Evolutionary conservation across 2,329 filamentous ascomycete genomes (phyloP).

Genomic region (Fusarium sterilihyphosum): DNA sequence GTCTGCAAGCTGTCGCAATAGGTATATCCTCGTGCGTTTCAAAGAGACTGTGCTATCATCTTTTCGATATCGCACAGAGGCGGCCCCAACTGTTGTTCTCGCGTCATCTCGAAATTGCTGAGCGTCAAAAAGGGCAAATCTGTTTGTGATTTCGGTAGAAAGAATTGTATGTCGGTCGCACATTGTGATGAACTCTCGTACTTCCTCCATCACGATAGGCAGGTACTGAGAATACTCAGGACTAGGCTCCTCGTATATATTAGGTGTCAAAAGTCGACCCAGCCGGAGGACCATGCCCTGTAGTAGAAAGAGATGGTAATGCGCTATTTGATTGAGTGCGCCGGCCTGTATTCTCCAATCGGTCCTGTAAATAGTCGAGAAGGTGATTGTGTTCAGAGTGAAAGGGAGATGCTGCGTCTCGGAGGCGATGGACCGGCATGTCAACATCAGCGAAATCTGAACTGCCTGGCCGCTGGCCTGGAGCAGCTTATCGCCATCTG

Average conservation of each 20-base stretch:
- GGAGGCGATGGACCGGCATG: not conserved
- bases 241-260: not conserved
- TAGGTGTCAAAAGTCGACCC: not conserved
- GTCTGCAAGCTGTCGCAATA: not conserved
- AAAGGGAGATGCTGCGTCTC: not conserved
- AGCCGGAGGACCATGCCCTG: fast-evolving
- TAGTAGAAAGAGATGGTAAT: fast-evolving
- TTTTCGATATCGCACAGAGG: not conserved
- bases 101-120: fast-evolving
- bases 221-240: not conserved
- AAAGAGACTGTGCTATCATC: not conserved
- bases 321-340: fast-evolving
- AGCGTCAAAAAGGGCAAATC: fast-evolving
- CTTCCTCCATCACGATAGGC: not conserved
- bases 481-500: not conserved
- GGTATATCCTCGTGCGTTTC: fast-evolving
- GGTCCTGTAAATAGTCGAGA: not conserved
- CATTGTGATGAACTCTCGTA: fast-evolving
- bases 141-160: fast-evolving
- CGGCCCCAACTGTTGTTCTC: not conserved
- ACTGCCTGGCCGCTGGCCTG: not conserved
- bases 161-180: fast-evolving
- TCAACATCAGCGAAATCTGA: not conserved
- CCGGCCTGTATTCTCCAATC: not conserved
- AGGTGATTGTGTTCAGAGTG: not conserved